These are phyloP conservation scores for Jacaranda mimosifolia DNA, from an alignment of 257 asterid genomes.

Conservation along the genomic window DNA sequence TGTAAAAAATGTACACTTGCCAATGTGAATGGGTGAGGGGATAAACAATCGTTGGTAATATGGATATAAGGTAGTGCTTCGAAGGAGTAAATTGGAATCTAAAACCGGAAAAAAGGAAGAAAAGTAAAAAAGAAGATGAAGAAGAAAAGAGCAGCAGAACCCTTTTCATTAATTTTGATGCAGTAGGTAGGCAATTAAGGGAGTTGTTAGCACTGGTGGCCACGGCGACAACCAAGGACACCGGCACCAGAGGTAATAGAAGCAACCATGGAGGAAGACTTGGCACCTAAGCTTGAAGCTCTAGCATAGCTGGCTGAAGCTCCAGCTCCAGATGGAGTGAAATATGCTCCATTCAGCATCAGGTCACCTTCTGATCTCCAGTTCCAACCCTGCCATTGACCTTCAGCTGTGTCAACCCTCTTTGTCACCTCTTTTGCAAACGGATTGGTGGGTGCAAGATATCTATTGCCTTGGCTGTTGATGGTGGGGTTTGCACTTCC, in stretches of 20 bases:
- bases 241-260: conserved; percentile 85
- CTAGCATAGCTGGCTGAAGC: conserved; percentile 93
- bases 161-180: neutral
- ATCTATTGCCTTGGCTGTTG: conserved; percentile 94
- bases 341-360: conserved; percentile 93
- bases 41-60: conserved; percentile 50
- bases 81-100: conserved; percentile 29
- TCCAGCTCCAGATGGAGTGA: conserved; percentile 93
- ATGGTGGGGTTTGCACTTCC: conserved; percentile 93
- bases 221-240: conserved; percentile 77
- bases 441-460: conserved; percentile 77
- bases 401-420: conserved; percentile 74
- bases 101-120: conserved; percentile 5
- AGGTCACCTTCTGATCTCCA: conserved; percentile 97
- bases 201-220: conserved; percentile 65
- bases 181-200: neutral
- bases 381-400: conserved; percentile 87
- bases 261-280: conserved; percentile 85
- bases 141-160: neutral
- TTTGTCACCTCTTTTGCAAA: conserved; percentile 96
- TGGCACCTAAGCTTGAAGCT: conserved; percentile 98
- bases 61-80: conserved; percentile 40
- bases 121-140: neutral
- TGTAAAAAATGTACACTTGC: conserved; percentile 87
- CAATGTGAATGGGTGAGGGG: conserved; percentile 46